Evolutionary conservation across 2,329 filamentous ascomycete species (phyloP), one percentile per base, ranked within the genome.

Genomic region (Aureobasidium leucospermi): DNA sequence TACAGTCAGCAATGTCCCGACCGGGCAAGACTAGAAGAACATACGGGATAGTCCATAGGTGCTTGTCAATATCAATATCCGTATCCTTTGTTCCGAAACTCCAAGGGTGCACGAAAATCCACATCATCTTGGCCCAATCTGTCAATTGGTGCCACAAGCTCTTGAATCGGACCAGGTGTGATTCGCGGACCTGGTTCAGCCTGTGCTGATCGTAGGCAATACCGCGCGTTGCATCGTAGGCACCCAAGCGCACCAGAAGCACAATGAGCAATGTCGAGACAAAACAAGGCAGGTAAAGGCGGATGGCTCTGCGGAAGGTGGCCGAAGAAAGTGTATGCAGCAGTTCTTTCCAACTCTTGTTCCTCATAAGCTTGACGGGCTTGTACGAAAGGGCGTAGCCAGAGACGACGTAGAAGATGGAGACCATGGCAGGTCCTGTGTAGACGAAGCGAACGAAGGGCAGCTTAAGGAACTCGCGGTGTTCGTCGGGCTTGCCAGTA

Each of bases 321-420:
- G 65, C 63, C 15, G 64, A 65, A 16, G 61, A 56, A 16, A 67
- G 55, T 1, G 60, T 61, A 28, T 57, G 63, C 60, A 60, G 34
- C 62, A 70, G 63, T 3, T 70, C 70, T 49, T 73, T 66, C 70
- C 70, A 51, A 28, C 52, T 45, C 39, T 56, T 52, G 19, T 19
- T 43, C 11, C 64, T 58, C 58, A 62, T 62, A n/a, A 61, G 61
- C 42, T 59, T 62, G 28, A 67, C 47, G 9, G 67, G 64, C 38
- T 65, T 65, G 61, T 84, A 77, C 32, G 78, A 80, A 11, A 86
- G 74, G 2, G 82, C 84, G 68, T 84, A 85, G 19, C 83, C 83
- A 0, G 81, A 83, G 46, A 85, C 81, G 65, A 85, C 78, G 67
- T 85, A 85, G 74, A 86, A 86, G 63, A 84, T 71, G 69, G 78